phyloP scores from a whole-genome alignment of 2,329 filamentous ascomycete genomes.

The Aurifilum marmelostoma region DNA sequence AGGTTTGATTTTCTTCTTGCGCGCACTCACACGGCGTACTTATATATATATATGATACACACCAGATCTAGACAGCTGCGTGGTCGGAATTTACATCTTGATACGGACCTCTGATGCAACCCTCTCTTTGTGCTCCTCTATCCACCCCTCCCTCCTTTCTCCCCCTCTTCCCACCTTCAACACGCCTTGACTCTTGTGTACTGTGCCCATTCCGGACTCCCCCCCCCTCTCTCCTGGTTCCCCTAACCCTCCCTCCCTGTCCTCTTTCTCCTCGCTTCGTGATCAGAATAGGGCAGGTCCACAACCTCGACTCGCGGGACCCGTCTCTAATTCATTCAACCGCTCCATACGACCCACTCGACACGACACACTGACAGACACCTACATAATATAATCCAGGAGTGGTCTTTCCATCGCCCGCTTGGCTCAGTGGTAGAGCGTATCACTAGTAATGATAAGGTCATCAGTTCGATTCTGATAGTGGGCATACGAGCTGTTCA shows the following conservation, averaged over 20 bases:
- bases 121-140: not conserved
- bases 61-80: slow-evolving; percentile 11
- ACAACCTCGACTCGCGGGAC: not conserved
- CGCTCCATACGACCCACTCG: not conserved
- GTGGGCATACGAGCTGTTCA: slow-evolving; percentile 18
- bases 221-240: not conserved
- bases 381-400: not conserved
- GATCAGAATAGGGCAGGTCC: slow-evolving; percentile 8
- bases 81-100: not conserved
- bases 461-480: slow-evolving; percentile 29
- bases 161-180: not conserved
- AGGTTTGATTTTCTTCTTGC: not conserved
- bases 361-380: not conserved
- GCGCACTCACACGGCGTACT: slow-evolving; percentile 19
- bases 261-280: not conserved
- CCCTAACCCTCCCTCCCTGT: not conserved
- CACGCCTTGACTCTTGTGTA: not conserved
- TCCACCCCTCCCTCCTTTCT: not conserved
- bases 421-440: slow-evolving; percentile 31
- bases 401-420: not conserved
- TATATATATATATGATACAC: not conserved
- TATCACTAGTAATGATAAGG: slow-evolving; percentile 30
- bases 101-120: not conserved
- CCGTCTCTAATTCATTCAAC: not conserved
- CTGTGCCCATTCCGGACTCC: not conserved